phyloP scores from a whole-genome alignment of 768 basidiomycete species.

The Crassisporium funariophilum region DNA sequence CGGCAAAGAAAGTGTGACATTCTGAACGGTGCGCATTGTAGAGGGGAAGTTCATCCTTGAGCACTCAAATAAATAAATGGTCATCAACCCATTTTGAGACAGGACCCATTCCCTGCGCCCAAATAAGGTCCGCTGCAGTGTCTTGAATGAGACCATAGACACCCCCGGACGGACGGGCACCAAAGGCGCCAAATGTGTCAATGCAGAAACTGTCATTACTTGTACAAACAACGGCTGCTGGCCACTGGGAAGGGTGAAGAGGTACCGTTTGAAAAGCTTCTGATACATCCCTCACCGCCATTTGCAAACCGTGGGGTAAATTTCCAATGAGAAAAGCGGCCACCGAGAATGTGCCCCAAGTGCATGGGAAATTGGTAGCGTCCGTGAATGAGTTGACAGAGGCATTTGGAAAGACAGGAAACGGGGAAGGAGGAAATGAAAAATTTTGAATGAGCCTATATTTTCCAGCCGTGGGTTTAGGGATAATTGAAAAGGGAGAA shows the following conservation, averaged over 20 bases:
- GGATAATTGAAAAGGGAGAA: constrained; percentile 35
- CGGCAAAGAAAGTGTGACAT: constrained; percentile 10
- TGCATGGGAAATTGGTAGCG: constrained; percentile 37
- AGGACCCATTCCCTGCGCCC: constrained; percentile 27
- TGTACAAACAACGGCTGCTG: constrained; percentile 28
- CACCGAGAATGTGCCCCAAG: constrained; percentile 42
- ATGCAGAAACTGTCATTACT: constrained; percentile 21
- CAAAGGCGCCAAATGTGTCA: constrained; percentile 28
- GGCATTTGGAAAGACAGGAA: neutral
- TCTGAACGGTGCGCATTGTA: constrained; percentile 24
- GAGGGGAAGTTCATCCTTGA: constrained; percentile 12
- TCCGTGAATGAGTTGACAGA: constrained; percentile 34
- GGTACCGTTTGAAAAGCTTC: constrained; percentile 41
- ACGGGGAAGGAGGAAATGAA: constrained; percentile 25
- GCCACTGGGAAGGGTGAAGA: constrained; percentile 37
- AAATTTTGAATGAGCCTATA: constrained; percentile 37
- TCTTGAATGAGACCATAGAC: constrained; percentile 26
- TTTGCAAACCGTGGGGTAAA: constrained; percentile 40
- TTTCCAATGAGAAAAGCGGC: constrained; percentile 27
- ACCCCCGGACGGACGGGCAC: constrained; percentile 18
- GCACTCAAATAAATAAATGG: constrained; percentile 29
- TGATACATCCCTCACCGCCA: constrained; percentile 34
- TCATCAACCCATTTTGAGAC: constrained; percentile 36
- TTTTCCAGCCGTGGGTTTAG: constrained; percentile 30
- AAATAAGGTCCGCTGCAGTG: constrained; percentile 22